phyloP scores from a whole-genome alignment of 176 grass and related monocot genomes.

The Carex littledalei region DNA sequence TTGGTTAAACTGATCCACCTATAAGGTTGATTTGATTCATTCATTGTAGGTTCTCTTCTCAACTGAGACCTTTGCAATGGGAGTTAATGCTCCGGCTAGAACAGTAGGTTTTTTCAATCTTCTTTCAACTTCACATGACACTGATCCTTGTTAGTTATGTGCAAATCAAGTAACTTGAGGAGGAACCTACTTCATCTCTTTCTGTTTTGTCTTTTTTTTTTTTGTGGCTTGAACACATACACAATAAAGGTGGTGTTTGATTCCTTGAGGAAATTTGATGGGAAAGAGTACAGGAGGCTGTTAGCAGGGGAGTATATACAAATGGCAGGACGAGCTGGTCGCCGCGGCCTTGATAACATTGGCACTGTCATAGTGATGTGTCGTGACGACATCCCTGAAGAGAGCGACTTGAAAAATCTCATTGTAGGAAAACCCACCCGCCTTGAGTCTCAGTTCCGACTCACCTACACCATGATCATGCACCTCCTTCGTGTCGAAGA shows the following conservation, averaged over 20 bases:
- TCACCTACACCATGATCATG: slow-evolving; percentile 97
- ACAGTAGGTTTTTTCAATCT: slow-evolving; percentile 42
- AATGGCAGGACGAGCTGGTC: slow-evolving; percentile 97
- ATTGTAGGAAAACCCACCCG: slow-evolving; percentile 91
- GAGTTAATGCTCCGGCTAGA: slow-evolving; percentile 95
- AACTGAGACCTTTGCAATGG: slow-evolving; percentile 98
- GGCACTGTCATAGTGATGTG: slow-evolving; percentile 93
- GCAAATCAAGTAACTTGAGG: not conserved
- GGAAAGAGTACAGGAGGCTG: slow-evolving; percentile 82
- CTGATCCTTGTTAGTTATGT: not conserved
- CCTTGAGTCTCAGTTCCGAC: slow-evolving; percentile 80
- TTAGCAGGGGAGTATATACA: slow-evolving; percentile 98
- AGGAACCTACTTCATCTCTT: not conserved
- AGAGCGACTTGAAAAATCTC: slow-evolving; percentile 92
- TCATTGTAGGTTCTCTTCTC: slow-evolving; percentile 88
- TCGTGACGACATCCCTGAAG: slow-evolving; percentile 92
- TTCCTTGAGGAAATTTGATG: slow-evolving; percentile 90
- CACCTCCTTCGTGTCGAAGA: slow-evolving; percentile 98
- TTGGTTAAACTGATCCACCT: not conserved
- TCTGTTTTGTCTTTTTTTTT: not conserved
- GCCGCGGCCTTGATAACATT: slow-evolving; percentile 93
- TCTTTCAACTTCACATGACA: not conserved
- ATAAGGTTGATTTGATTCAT: slow-evolving; percentile 18
- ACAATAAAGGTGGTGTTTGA: slow-evolving; percentile 87
- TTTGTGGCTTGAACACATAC: not conserved